Conservation (phyloP, 2,329 filamentous ascomycete species). For the Penicillium concentricum region DNA sequence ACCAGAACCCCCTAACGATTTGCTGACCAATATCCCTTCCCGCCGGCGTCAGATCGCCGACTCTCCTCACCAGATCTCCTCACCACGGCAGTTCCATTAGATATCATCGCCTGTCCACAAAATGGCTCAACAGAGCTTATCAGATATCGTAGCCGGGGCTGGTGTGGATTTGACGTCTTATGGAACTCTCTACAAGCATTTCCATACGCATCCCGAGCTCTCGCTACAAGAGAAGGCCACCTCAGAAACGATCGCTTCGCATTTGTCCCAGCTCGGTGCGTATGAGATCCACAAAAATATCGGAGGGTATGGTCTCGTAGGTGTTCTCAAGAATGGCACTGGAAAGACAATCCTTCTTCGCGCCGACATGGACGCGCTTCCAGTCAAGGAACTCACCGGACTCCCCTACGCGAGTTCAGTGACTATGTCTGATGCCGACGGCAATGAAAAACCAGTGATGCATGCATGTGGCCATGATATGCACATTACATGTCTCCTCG, state of each 20-base stretch:
- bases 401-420: slow-evolving; percentile 50
- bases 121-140: slow-evolving; percentile 28
- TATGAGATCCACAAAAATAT: slow-evolving; percentile 46
- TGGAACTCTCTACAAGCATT: slow-evolving; percentile 57
- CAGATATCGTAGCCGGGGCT: slow-evolving; percentile 17
- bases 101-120: background rate
- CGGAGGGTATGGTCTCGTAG: slow-evolving; percentile 47
- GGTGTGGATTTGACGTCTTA: slow-evolving; percentile 44
- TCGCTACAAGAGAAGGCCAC: slow-evolving; percentile 58
- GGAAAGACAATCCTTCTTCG: slow-evolving; percentile 49
- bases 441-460: slow-evolving; percentile 57
- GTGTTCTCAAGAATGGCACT: slow-evolving; percentile 43
- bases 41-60: no score
- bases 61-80: background rate
- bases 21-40: no score
- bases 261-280: slow-evolving; percentile 37
- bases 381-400: slow-evolving; percentile 49
- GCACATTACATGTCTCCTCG: slow-evolving; percentile 59
- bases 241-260: slow-evolving; percentile 46
- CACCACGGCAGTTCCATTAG: background rate
- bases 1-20: no score
- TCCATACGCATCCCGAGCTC: slow-evolving; percentile 60
- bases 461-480: slow-evolving; percentile 63
- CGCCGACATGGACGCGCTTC: slow-evolving; percentile 53
- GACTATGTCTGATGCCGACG: slow-evolving; percentile 49